phyloP scores from a whole-genome alignment of 805 yeast species.

The Candida piceae region DNA sequence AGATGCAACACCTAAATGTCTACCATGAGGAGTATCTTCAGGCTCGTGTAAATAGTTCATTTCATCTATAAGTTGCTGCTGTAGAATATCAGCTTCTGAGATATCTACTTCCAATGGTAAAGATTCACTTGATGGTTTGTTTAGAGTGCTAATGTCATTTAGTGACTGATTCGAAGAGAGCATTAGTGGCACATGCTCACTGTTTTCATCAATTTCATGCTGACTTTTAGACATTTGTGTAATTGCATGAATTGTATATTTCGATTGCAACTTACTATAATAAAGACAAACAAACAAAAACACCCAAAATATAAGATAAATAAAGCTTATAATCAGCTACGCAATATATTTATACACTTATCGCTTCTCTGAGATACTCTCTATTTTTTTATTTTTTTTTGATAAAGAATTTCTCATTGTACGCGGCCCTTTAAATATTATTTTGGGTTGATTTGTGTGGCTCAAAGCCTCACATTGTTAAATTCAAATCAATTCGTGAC shows the following conservation, averaged over 20 bases:
- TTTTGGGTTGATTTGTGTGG: too few species aligned
- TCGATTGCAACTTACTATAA: too few species aligned
- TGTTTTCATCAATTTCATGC: neutral
- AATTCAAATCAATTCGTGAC: too few species aligned
- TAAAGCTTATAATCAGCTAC: too few species aligned
- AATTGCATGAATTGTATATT: too few species aligned
- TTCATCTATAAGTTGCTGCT: slow-evolving; percentile 15
- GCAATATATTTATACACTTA: too few species aligned
- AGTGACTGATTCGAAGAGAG: neutral
- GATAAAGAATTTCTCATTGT: too few species aligned
- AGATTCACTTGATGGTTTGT: neutral
- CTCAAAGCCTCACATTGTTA: neutral
- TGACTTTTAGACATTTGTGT: neutral
- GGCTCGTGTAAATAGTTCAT: slow-evolving; percentile 23
- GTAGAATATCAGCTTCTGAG: slow-evolving; percentile 8
- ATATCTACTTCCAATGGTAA: neutral
- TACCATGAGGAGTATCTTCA: slow-evolving; percentile 64
- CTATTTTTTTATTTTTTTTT: too few species aligned
- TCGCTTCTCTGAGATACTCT: too few species aligned
- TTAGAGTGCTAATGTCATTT: neutral
- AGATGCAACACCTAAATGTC: slow-evolving; percentile 67
- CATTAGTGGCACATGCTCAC: neutral
- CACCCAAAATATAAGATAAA: too few species aligned
- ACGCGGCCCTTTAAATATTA: too few species aligned
- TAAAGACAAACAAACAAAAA: too few species aligned